These are phyloP conservation scores for Zizania latifolia DNA, from an alignment of 176 grass and related monocot genomes.

Conservation along the genomic window DNA sequence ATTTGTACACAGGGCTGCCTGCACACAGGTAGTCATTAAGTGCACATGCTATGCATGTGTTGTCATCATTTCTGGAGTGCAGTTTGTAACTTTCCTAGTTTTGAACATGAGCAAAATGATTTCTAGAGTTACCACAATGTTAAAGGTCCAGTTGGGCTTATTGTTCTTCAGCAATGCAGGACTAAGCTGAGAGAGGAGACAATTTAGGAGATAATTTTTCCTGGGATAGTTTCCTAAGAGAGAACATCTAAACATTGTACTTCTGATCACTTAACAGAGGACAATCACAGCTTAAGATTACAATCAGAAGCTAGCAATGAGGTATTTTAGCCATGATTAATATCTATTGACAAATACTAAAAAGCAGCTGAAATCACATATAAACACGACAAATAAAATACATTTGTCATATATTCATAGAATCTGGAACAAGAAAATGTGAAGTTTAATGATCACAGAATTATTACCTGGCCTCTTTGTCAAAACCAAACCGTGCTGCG, in stretches of 20 bases:
- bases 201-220: not conserved
- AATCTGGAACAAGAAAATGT: constrained; percentile 8
- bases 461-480: constrained; percentile 87
- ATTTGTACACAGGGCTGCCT: not conserved
- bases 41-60: not conserved
- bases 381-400: constrained; percentile 13
- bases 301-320: not conserved
- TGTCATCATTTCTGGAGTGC: not conserved
- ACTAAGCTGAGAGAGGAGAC: not conserved
- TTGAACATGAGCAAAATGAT: not conserved
- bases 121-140: not conserved
- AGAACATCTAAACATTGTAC: not conserved
- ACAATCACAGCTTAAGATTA: constrained; percentile 3
- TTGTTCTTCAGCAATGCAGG: not conserved
- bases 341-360: constrained; percentile 10
- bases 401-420: not conserved
- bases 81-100: not conserved
- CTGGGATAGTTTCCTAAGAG: not conserved
- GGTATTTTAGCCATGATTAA: not conserved
- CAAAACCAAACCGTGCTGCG: constrained; percentile 88
- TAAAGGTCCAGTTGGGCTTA: not conserved
- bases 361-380: constrained; percentile 3
- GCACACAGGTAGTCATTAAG: not conserved
- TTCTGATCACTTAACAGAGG: not conserved
- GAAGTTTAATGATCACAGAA: constrained; percentile 20